Base-by-base conservation (phyloP, 2,329 filamentous ascomycete genomes). In the Diaporthe nobilis region DNA sequence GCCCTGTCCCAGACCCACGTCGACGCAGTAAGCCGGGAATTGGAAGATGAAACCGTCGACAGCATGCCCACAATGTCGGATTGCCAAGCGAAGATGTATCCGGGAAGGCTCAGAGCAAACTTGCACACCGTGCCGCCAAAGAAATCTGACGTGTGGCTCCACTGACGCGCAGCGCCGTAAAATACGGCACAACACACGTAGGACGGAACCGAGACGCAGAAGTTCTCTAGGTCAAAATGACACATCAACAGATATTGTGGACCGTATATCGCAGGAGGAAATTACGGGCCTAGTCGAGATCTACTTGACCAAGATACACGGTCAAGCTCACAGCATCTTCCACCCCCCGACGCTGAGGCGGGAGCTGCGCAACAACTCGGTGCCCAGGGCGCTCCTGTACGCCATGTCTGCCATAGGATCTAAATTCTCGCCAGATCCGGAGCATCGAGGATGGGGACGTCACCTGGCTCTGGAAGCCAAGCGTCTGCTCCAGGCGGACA, bases 51-150 rank as follows among this genome's bases (percentile, higher is more conserved):
- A 39, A 60, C 57, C 17, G 7, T 34, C 57, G 9, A 60, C 57
- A n/a, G 57, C 57, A n/a, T 60, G 57, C 22, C 17, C 20, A n/a
- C 57, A 60, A n/a, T 60, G 57, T n/a, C 57, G 57, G 13, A 39
- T 39, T 60, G 31, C 57, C 57, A 60, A 60, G 17, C 20, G 57
- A 10, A 39, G 12, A 39, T 60, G 57, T 20, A 60, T 4, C 15
- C 34, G 57, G 20, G 57, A 60, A 4, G 57, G 34, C 57, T 60
- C 57, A 34, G 57, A 12, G 10, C 57, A 20, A 20, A 0, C 9
- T 3, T 60, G 57, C 22, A 39, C 8, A 60, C 57, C 57, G 13
- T 60, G 57, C 4, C 57, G 57, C 20, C 17, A 39, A n/a, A n/a
- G 57, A 13, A 37, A 13, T 25, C 31, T 60, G 20, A n/a, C 34